These are phyloP conservation scores for Fusarium oxysporum DNA, from an alignment of 2,329 filamentous ascomycete genomes.

Conservation along the genomic window DNA sequence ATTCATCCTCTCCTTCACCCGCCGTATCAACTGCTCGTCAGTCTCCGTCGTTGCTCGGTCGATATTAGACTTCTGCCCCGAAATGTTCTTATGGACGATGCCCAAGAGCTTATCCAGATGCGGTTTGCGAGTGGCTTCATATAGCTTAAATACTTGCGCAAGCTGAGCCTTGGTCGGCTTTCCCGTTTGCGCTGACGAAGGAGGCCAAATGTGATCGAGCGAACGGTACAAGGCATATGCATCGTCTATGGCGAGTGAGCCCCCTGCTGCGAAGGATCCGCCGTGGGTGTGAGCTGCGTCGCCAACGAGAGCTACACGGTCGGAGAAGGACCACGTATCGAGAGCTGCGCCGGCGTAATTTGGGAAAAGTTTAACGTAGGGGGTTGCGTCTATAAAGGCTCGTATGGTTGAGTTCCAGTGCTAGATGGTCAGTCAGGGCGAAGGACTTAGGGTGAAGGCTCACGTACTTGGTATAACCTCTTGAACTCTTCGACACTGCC, in stretches of 20 bases:
- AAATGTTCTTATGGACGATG: conserved; percentile 26
- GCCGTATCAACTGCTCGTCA: conserved; percentile 52
- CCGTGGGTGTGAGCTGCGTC: conserved; percentile 57
- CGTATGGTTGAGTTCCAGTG: conserved; percentile 43
- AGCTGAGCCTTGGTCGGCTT: conserved; percentile 40
- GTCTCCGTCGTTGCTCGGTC: conserved; percentile 44
- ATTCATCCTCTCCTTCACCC: conserved; percentile 52
- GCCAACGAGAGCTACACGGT: conserved; percentile 52
- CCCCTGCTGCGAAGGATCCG: conserved; percentile 55
- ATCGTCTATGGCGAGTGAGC: conserved; percentile 55
- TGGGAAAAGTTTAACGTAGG: conserved; percentile 37
- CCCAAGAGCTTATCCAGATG: conserved; percentile 52
- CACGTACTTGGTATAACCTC: neutral
- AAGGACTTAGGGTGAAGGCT: too few relatives aligned
- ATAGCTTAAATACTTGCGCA: conserved; percentile 50
- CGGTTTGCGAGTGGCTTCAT: conserved; percentile 56
- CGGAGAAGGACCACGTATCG: conserved; percentile 55
- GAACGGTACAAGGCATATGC: conserved; percentile 54
- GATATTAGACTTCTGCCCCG: conserved; percentile 22
- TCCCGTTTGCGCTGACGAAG: neutral
- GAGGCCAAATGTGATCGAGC: conserved; percentile 52
- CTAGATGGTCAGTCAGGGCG: neutral
- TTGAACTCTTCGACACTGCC: neutral
- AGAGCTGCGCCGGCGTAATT: conserved; percentile 56
- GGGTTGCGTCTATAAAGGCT: conserved; percentile 42